phyloP scores from a whole-genome alignment of 1,139 yeast genomes.

The Blastobotrys serpentis region DNA sequence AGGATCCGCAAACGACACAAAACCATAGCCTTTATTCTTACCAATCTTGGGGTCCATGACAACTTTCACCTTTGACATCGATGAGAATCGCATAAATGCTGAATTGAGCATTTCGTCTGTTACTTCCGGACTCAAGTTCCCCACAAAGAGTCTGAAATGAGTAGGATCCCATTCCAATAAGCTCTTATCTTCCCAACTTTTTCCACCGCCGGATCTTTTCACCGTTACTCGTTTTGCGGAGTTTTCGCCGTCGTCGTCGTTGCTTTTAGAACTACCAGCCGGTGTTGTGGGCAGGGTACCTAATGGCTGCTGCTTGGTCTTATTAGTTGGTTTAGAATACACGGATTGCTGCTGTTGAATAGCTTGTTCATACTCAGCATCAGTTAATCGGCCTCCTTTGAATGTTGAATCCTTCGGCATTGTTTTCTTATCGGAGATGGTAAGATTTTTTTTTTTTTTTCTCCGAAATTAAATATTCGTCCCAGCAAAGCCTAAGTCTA shows the following conservation, averaged over 20 bases:
- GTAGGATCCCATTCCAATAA: slow-evolving; percentile 60
- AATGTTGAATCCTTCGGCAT: background rate
- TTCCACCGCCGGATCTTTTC: slow-evolving; percentile 46
- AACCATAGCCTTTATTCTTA: slow-evolving; percentile 65
- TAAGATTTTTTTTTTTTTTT: too few species aligned
- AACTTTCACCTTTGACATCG: slow-evolving; percentile 56
- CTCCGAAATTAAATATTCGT: too few species aligned
- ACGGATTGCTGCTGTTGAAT: slow-evolving; percentile 35
- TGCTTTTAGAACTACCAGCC: background rate
- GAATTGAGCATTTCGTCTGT: slow-evolving; percentile 52
- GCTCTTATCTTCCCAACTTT: slow-evolving; percentile 50
- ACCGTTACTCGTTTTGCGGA: slow-evolving; percentile 38
- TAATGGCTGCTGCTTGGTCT: slow-evolving; percentile 8
- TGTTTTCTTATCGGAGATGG: too few species aligned
- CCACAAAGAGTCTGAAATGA: slow-evolving; percentile 74
- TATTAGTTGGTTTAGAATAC: slow-evolving; percentile 18
- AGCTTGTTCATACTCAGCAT: slow-evolving; percentile 30
- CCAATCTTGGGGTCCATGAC: slow-evolving; percentile 35
- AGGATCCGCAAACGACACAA: slow-evolving; percentile 61
- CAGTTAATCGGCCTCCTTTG: slow-evolving; percentile 13
- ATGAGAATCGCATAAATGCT: slow-evolving; percentile 53
- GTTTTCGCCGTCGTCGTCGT: background rate
- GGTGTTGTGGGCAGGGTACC: background rate
- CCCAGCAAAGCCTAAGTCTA: too few species aligned
- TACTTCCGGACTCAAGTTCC: slow-evolving; percentile 70